Evolutionary conservation across 2,329 filamentous ascomycete species (phyloP), one percentile per base, ranked within the genome.

Genomic region (Ophiostoma angusticollis): DNA sequence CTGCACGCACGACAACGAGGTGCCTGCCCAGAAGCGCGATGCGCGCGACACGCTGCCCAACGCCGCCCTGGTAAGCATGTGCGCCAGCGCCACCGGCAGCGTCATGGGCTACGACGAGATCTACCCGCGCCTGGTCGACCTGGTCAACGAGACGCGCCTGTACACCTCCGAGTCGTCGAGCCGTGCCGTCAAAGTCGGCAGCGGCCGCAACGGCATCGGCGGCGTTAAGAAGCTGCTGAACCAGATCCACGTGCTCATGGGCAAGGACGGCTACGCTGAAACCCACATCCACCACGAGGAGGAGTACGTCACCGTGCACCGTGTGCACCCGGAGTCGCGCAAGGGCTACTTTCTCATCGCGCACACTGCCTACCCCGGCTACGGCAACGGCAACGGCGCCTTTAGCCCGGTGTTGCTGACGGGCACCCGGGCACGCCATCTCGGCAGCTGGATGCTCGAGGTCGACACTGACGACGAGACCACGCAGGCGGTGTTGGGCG

Each of bases 81-180:
- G 93, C 58, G 78, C 86, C 18, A 94, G 85, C 50, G 85, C 89
- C 2, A 87, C 82, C 7, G 91, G 91, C 31, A 96, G 91, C 54
- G 91, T 96, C 34, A 94, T 96, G 78, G 91, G 91, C 2, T 96
- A 94, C 52, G 91, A 98, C 54, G 91, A 98, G 58, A 78, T 96
- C 44, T 98, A 96, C 50, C 91, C 91, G 1, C 79, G 81, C 50
- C 69, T 95, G 40, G 76, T 98, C n/a, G 86, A 98, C 51, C 71
- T 98, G 13, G 91, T 98, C 13, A 76, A 84, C 39, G 91, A 98
- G 59, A 93, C 74, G 18, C 73, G 91, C 24, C 64, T 80, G 2
- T 98, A 98, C 59, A 74, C 75, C 0, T 91, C 85, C 0, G 68
- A 75, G 41, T 87, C 78, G 28, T 68, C 65, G 8, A 54, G 56